Evolutionary conservation across 371 early-diverging fungal genomes (phyloP).

Genomic region (Mortierella sp.): DNA sequence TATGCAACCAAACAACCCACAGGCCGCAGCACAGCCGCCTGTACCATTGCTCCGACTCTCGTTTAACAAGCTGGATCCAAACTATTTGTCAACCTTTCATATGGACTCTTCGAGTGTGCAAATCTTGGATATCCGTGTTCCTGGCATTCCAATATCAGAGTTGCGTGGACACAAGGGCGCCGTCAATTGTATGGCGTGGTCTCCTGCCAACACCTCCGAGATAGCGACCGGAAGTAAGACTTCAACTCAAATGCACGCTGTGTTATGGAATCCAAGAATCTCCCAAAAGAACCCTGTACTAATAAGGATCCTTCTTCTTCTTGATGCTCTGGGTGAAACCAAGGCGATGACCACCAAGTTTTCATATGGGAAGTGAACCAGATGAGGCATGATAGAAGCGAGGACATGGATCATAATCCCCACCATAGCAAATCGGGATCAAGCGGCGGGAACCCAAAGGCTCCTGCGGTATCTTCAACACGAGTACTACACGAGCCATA

Average conservation of each 20-base stretch:
- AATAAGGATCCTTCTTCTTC: neutral
- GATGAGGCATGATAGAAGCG: constrained; percentile 27
- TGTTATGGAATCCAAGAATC: neutral
- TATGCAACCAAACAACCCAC: constrained; percentile 18
- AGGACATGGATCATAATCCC: constrained; percentile 22
- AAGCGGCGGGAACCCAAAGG: constrained; percentile 18
- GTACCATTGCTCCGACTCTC: constrained; percentile 85
- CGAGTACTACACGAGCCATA: constrained; percentile 70
- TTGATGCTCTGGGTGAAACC: neutral
- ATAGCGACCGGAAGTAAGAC: constrained; percentile 78
- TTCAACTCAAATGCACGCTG: neutral
- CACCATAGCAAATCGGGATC: constrained; percentile 42
- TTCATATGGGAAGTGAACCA: constrained; percentile 84
- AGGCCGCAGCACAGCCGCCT: constrained; percentile 25
- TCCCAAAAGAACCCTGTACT: neutral
- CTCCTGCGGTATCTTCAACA: constrained; percentile 36
- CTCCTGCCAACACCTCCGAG: constrained; percentile 76
- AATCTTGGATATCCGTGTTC: constrained; percentile 91
- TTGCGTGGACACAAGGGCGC: constrained; percentile 81
- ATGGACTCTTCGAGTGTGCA: constrained; percentile 82
- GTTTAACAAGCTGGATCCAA: constrained; percentile 89
- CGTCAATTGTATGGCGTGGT: constrained; percentile 86
- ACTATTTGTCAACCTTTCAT: constrained; percentile 92
- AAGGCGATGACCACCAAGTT: constrained; percentile 82
- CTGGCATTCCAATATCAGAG: constrained; percentile 87